These are phyloP conservation scores for Fraxinus velutina DNA, from an alignment of 305 asterid species.

Conservation along the genomic window DNA sequence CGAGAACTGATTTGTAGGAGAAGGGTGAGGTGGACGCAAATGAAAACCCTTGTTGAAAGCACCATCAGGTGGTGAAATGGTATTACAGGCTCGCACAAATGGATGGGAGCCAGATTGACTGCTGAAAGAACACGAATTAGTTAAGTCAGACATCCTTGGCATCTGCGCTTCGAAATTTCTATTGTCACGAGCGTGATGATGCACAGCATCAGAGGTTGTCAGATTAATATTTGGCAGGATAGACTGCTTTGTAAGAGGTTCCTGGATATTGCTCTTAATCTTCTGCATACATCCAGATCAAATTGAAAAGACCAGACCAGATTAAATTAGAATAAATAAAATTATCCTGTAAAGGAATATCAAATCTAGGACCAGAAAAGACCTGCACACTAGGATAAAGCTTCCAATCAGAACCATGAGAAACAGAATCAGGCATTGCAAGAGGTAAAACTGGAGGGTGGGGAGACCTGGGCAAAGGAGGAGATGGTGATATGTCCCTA, in stretches of 20 bases:
- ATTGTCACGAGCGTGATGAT: slow-evolving; percentile 32
- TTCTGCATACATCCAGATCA: slow-evolving; percentile 36
- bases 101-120: slow-evolving; percentile 41
- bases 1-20: slow-evolving; percentile 85
- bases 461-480: slow-evolving; percentile 42
- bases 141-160: slow-evolving; percentile 38
- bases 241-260: slow-evolving; percentile 27
- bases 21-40: slow-evolving; percentile 84
- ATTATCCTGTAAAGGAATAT: background rate
- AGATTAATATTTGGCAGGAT: slow-evolving; percentile 30
- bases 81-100: slow-evolving; percentile 40
- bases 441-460: slow-evolving; percentile 38
- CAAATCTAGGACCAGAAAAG: slow-evolving; percentile 12
- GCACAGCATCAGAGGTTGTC: slow-evolving; percentile 23
- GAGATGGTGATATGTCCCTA: slow-evolving; percentile 38
- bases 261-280: slow-evolving; percentile 26
- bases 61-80: slow-evolving; percentile 41
- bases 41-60: slow-evolving; percentile 57
- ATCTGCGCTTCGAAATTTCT: slow-evolving; percentile 39
- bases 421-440: slow-evolving; percentile 32
- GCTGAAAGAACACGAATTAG: slow-evolving; percentile 37
- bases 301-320: slow-evolving; percentile 5
- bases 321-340: background rate
- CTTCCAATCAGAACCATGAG: slow-evolving; percentile 41
- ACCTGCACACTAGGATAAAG: slow-evolving; percentile 55